Percentiles rank a stretch among this genome's conserved stretches.
Evolutionary conservation across 129 eudicot genomes (phyloP).

Genomic region (Helichrysum umbraculigerum): DNA sequence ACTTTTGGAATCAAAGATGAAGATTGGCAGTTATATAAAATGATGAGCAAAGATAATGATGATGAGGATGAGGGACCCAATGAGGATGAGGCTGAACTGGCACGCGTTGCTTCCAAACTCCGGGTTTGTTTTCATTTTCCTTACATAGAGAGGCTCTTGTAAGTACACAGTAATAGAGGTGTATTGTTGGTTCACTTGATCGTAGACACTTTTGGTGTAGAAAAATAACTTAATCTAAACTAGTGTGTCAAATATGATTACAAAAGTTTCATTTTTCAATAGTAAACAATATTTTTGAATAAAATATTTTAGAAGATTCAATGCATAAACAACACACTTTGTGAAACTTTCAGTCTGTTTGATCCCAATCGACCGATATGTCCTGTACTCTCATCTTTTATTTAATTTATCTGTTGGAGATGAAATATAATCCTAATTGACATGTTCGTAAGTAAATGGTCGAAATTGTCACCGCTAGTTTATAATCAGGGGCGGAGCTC

Average conservation of each 20-base stretch:
- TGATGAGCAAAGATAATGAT: constrained; percentile 94
- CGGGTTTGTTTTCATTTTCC: constrained; percentile 51
- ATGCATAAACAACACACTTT: not conserved
- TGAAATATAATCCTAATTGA: not conserved
- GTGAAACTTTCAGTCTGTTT: not conserved
- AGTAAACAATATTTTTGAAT: not conserved
- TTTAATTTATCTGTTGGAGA: not conserved
- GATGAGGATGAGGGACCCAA: constrained; percentile 90
- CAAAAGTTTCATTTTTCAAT: not conserved
- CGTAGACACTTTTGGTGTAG: not conserved
- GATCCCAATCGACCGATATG: not conserved
- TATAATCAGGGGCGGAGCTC: no score
- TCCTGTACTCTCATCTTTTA: not conserved
- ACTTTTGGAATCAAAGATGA: constrained; percentile 92
- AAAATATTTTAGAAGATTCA: not conserved
- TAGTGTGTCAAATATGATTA: not conserved
- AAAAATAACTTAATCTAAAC: not conserved
- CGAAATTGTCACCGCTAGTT: not conserved
- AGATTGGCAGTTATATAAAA: constrained; percentile 97
- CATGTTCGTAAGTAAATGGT: not conserved
- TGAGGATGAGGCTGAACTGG: constrained; percentile 83
- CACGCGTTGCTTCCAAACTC: constrained; percentile 77
- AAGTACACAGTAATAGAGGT: not conserved
- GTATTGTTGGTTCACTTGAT: not conserved
- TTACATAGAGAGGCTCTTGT: not conserved